phyloP scores from a whole-genome alignment of 768 basidiomycete genomes.

The Hericium rajendrae region DNA sequence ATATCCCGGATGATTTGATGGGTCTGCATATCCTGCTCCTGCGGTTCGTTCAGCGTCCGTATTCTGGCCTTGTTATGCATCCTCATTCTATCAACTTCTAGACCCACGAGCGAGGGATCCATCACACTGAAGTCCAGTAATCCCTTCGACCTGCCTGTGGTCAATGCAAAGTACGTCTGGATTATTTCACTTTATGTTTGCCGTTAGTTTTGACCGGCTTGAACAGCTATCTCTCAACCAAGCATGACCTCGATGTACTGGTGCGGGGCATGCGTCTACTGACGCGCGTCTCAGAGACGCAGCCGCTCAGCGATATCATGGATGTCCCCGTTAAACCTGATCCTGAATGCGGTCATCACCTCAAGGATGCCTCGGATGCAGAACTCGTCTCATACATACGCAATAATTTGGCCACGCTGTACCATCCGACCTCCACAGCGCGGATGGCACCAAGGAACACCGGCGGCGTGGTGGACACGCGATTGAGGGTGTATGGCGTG shows the following conservation, averaged over 20 bases:
- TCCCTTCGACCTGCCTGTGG: neutral
- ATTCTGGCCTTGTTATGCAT: conserved; percentile 5
- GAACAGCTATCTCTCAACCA: conserved; percentile 31
- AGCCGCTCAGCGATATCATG: conserved; percentile 29
- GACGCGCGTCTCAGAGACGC: conserved; percentile 26
- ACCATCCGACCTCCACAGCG: conserved; percentile 34
- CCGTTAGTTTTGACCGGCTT: neutral
- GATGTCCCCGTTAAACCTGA: conserved; percentile 20
- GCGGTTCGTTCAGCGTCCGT: conserved; percentile 15
- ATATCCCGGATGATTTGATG: conserved; percentile 14
- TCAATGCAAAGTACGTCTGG: neutral
- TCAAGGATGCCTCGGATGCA: conserved; percentile 24
- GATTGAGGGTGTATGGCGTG: conserved; percentile 33
- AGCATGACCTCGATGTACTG: conserved; percentile 30
- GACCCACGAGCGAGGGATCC: neutral
- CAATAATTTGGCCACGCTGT: conserved; percentile 29
- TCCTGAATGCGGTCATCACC: conserved; percentile 28
- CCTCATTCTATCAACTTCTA: neutral
- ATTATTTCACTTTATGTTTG: neutral
- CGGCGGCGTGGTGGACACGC: conserved; percentile 34
- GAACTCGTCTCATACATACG: conserved; percentile 27
- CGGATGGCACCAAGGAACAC: conserved; percentile 27
- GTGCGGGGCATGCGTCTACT: conserved; percentile 32
- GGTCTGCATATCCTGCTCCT: conserved; percentile 21
- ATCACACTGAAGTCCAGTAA: conserved; percentile 1